Evolutionary conservation across 2,329 filamentous ascomycete species (phyloP).

Genomic region (Penicillium brevicompactum): DNA sequence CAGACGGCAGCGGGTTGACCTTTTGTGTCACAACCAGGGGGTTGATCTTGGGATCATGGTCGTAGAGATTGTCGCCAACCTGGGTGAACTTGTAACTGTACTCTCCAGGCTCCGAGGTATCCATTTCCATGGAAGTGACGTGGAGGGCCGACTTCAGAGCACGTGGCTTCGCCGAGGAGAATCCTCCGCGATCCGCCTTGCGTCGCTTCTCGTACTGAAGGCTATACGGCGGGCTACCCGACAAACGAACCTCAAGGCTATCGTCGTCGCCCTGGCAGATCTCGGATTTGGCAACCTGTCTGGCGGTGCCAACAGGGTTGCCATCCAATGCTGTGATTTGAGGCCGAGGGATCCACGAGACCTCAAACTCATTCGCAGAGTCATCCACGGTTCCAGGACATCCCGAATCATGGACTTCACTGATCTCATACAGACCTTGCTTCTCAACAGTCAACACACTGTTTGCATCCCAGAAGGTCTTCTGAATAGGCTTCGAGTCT

Average conservation of each 20-base stretch:
- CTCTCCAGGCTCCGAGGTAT: slow-evolving; percentile 77
- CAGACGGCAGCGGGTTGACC: slow-evolving; percentile 81
- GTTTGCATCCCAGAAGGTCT: slow-evolving; percentile 60
- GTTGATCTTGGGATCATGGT: slow-evolving; percentile 67
- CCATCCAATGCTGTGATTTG: slow-evolving; percentile 62
- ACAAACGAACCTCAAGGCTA: slow-evolving; percentile 76
- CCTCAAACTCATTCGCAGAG: slow-evolving; percentile 71
- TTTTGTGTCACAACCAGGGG: slow-evolving; percentile 75
- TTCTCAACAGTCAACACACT: slow-evolving; percentile 67
- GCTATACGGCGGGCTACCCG: slow-evolving; percentile 79
- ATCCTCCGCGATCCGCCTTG: slow-evolving; percentile 68
- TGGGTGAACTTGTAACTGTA: slow-evolving; percentile 86
- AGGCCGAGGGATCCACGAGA: slow-evolving; percentile 85
- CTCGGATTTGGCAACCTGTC: slow-evolving; percentile 70
- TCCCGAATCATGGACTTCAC: slow-evolving; percentile 73
- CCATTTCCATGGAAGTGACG: slow-evolving; percentile 78
- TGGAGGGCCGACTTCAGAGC: slow-evolving; percentile 76
- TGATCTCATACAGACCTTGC: slow-evolving; percentile 77
- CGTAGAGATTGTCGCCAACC: slow-evolving; percentile 83
- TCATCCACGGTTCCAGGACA: slow-evolving; percentile 82
- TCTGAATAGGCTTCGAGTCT: slow-evolving; percentile 51
- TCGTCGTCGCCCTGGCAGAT: slow-evolving; percentile 96
- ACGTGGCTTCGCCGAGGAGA: slow-evolving; percentile 66
- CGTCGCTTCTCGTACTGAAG: slow-evolving; percentile 79
- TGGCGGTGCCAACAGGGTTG: slow-evolving; percentile 52